Percentiles rank a stretch among this genome's conserved stretches.
Evolutionary conservation across 768 basidiomycete species (phyloP).

Genomic region (Leucocoprinus leucothites): DNA sequence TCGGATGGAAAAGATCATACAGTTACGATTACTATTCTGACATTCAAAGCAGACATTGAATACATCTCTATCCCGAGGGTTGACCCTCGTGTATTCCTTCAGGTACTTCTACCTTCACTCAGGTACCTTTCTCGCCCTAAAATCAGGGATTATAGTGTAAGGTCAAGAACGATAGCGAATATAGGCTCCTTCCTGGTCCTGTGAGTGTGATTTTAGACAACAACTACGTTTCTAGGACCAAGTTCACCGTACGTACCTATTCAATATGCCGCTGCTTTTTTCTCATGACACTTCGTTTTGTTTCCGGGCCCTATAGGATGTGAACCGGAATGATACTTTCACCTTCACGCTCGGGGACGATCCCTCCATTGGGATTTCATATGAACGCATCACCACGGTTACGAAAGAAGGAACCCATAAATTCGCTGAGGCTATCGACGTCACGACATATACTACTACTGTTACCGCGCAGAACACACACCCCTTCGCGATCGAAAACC

Average conservation of each 20-base stretch:
- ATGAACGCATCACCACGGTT: conserved; percentile 36
- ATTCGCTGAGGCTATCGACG: conserved; percentile 42
- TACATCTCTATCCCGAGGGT: conserved; percentile 50
- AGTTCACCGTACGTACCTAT: conserved; percentile 32
- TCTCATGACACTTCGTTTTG: too few relatives aligned
- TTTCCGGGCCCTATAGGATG: conserved; percentile 29
- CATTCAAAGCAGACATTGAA: conserved; percentile 42
- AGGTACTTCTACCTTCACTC: conserved; percentile 27
- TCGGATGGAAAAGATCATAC: conserved; percentile 54
- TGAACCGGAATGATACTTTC: conserved; percentile 49
- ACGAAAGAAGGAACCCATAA: conserved; percentile 32
- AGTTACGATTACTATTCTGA: conserved; percentile 46
- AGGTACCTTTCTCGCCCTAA: neutral
- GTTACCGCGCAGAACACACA: conserved; percentile 48
- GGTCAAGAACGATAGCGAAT: conserved; percentile 57
- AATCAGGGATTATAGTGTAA: conserved; percentile 29
- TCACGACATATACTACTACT: conserved; percentile 41
- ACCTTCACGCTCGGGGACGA: conserved; percentile 52
- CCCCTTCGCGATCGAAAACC: conserved; percentile 36
- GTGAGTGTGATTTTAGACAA: conserved; percentile 59
- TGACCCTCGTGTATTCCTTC: conserved; percentile 46
- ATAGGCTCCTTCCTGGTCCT: conserved; percentile 49
- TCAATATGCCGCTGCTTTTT: neutral
- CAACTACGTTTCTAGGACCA: conserved; percentile 50
- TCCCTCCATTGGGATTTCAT: conserved; percentile 39